Evolutionary conservation across 805 yeast species (phyloP).

Genomic region (Saturnispora halmiae): DNA sequence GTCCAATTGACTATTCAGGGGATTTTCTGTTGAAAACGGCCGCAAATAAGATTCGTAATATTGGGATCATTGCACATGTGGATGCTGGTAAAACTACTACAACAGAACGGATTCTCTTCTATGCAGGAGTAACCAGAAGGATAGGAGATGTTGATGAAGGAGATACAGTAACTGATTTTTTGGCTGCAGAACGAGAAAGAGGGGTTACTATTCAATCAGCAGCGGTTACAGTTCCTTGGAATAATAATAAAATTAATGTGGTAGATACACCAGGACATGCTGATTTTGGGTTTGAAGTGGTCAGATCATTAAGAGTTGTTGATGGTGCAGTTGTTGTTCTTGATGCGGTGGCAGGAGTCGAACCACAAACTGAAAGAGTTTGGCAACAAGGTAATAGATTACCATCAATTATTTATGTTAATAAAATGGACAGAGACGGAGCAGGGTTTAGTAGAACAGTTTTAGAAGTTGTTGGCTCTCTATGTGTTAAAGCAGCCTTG

Average conservation of each 20-base stretch:
- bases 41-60: constrained; percentile 53
- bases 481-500: constrained; percentile 64
- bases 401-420: constrained; percentile 74
- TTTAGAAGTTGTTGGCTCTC: constrained; percentile 65
- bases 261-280: constrained; percentile 99
- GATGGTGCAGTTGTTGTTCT: constrained; percentile 92
- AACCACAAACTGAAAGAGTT: constrained; percentile 95
- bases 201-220: constrained; percentile 97
- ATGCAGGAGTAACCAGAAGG: constrained; percentile 67
- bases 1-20: constrained; percentile 13
- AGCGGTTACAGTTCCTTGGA: constrained; percentile 87
- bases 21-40: constrained; percentile 19
- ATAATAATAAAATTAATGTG: constrained; percentile 58
- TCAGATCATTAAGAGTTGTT: constrained; percentile 75
- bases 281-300: constrained; percentile 93
- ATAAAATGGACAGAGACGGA: constrained; percentile 95
- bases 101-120: constrained; percentile 90
- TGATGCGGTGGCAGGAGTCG: constrained; percentile 97
- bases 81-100: constrained; percentile 99
- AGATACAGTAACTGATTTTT: constrained; percentile 88
- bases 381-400: constrained; percentile 79
- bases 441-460: constrained; percentile 91
- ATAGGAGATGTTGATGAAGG: constrained; percentile 96
- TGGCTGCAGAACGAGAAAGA: constrained; percentile 82
- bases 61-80: constrained; percentile 97